A percentile compares a stretch with the other conserved stretches of the same genome.
Conservation (phyloP, 495 filamentous ascomycete species). For the Penicillium verhagenii region DNA sequence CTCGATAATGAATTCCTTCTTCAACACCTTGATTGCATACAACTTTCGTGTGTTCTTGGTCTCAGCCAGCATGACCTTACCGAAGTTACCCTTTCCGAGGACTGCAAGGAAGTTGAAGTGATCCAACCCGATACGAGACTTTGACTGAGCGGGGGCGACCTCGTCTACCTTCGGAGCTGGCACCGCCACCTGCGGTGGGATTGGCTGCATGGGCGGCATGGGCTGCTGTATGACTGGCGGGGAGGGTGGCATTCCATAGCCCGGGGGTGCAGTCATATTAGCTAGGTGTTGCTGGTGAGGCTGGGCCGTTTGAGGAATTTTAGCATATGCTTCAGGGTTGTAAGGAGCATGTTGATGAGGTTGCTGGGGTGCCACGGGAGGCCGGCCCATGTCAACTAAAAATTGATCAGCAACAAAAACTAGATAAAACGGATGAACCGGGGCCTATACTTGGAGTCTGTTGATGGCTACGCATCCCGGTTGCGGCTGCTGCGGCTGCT, state of each 20-base stretch:
- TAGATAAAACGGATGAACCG: background rate
- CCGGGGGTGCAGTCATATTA: constrained; percentile 16
- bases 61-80: constrained; percentile 99
- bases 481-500: background rate
- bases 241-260: constrained; percentile 30
- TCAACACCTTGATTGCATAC: constrained; percentile 98
- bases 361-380: constrained; percentile 43
- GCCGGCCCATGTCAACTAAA: constrained; percentile 31
- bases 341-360: constrained; percentile 59
- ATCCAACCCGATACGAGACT: constrained; percentile 85
- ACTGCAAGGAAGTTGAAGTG: constrained; percentile 99
- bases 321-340: constrained; percentile 70
- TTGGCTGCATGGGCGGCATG: constrained; percentile 28
- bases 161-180: constrained; percentile 45
- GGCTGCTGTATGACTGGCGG: constrained; percentile 25
- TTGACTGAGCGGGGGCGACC: constrained; percentile 62
- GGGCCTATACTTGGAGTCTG: constrained; percentile 38
- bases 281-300: constrained; percentile 33
- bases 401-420: constrained; percentile 6
- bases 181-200: constrained; percentile 42
- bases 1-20: constrained; percentile 99
- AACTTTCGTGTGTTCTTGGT: constrained; percentile 88
- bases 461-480: constrained; percentile 21
- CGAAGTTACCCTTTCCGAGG: constrained; percentile 98
- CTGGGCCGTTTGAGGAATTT: constrained; percentile 45